Evolutionary conservation across 78 protist species (phyloP), one percentile per base, ranked within the genome.

Genomic region (Dictyostelium citrinum): DNA sequence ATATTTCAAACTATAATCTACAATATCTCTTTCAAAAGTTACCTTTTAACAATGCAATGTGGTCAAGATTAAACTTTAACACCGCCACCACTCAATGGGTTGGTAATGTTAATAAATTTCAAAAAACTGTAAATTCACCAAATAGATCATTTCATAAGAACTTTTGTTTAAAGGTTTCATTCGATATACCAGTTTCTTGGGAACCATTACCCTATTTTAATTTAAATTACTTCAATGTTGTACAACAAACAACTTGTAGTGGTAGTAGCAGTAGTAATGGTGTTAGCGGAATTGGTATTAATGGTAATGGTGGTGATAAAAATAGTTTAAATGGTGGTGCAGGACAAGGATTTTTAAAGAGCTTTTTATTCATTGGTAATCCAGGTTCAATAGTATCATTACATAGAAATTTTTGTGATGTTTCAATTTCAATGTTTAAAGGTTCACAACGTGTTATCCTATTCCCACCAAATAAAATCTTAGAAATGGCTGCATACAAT

Each of bases 391-490:
- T 86, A 27, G 80, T 86, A 27, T 86, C 92, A 14, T 45, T 86
- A 31, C 92, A 86, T 77, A 55, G 92, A 61, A 67, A 86, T 16
- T 86, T 86, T 61, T 14, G 55, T 16, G 92, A 86, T 64, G 70
- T 58, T 20, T 77, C 92, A 12, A 77, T 86, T 16, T 55, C 84
- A n/a, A 17, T 43, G 16, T 45, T 86, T 61, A 43, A 60, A 61
- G 92, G 92, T 17, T 37, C 68, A 20, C 61, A 60, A 8, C 68
- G 92, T 17, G 92, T 86, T 16, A 86, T 86, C 45, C 31, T 86
- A 39, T 86, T 86, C 78, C 92, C 92, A 64, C 92, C 92, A 86
- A 86, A 86, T 31, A 86, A 86, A 64, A 71, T 86, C 8, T 41
- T 86, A 10, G 92, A 86, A 29, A 86, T 86, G 83, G 92, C 82